Base-by-base conservation (phyloP, 768 basidiomycete genomes). In the Kwoniella sp. region DNA sequence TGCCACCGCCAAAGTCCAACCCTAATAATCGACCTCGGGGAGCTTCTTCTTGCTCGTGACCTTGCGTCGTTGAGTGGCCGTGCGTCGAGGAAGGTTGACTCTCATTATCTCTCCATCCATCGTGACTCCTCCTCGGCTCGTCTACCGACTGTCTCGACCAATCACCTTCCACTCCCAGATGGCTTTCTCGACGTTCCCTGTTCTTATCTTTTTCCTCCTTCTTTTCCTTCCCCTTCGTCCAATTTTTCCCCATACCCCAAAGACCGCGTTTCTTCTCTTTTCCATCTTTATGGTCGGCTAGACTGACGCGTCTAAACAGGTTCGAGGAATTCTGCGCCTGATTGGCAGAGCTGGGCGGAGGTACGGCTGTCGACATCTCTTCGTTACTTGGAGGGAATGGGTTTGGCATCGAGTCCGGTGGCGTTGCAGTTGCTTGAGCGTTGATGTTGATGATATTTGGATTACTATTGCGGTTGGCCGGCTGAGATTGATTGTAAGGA, bases 231-330 rank as follows among this genome's bases (percentile, higher is more conserved):
- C 65, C 64, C 41, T 66, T 64, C 26, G 47, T 66, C 72, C 69
- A 68, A 26, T 58, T 59, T 55, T 67, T 70, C 25, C 68, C 41
- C 41, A 45, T 45, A 17, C 41, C 69, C 63, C 73, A 73, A 62
- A 78, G 70, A 31, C 60, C 60, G 29, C 71, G 73, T 57, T 76
- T 75, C 66, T 74, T 73, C 63, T 75, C 73, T 53, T 73, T 65
- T 8, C 55, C 54, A 55, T 47, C 58, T 25, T 61, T 62, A 38
- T 73, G 53, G 13, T 72, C 72, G 50, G 51, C 58, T 37, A 59
- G 56, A 50, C 68, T 61, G 30, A 47, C 73, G 56, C 62, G 45
- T 23, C 60, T 53, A 11, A 55, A 51, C 11, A 57, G 48, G 12
- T 63, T 63, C 25, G 41, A 45, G 41, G 41, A 45, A 20, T 45